Conservation (phyloP, 2,329 filamentous ascomycete species). For the Parastagonospora nodorum region DNA sequence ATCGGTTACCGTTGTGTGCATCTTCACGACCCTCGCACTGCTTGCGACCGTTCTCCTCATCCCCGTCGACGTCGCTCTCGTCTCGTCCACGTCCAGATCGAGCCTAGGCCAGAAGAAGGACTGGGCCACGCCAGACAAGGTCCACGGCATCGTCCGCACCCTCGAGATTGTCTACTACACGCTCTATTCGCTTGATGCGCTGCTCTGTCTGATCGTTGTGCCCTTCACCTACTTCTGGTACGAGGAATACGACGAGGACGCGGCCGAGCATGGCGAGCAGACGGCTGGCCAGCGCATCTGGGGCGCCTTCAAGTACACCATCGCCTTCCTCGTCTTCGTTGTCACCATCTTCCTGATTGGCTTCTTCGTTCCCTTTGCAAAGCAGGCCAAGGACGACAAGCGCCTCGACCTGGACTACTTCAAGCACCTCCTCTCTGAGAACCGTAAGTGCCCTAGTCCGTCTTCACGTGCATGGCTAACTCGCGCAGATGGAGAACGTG, state of each 20-base stretch:
- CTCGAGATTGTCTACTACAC: slow-evolving; percentile 90
- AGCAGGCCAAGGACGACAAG: slow-evolving; percentile 62
- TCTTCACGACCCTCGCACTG: slow-evolving; percentile 83
- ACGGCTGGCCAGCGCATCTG: slow-evolving; percentile 73
- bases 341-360: slow-evolving; percentile 86
- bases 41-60: slow-evolving; percentile 91
- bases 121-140: slow-evolving; percentile 85
- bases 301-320: slow-evolving; percentile 89
- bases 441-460: slow-evolving; percentile 60
- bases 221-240: slow-evolving; percentile 99
- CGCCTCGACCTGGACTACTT: slow-evolving; percentile 90
- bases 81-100: slow-evolving; percentile 82
- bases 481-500: slow-evolving; percentile 76
- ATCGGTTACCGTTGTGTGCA: slow-evolving; percentile 80
- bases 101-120: slow-evolving; percentile 84
- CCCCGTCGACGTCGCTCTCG: slow-evolving; percentile 92
- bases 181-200: slow-evolving; percentile 87
- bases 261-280: slow-evolving; percentile 77
- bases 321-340: slow-evolving; percentile 79
- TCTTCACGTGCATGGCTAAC: slow-evolving; percentile 16
- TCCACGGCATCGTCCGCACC: slow-evolving; percentile 77
- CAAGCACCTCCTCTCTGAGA: slow-evolving; percentile 80
- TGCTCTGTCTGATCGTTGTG: slow-evolving; percentile 86
- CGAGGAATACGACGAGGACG: slow-evolving; percentile 94
- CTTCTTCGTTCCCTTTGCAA: slow-evolving; percentile 88